Conservation (phyloP, 495 filamentous ascomycete genomes). For the Trichocladium uniseriatum region DNA sequence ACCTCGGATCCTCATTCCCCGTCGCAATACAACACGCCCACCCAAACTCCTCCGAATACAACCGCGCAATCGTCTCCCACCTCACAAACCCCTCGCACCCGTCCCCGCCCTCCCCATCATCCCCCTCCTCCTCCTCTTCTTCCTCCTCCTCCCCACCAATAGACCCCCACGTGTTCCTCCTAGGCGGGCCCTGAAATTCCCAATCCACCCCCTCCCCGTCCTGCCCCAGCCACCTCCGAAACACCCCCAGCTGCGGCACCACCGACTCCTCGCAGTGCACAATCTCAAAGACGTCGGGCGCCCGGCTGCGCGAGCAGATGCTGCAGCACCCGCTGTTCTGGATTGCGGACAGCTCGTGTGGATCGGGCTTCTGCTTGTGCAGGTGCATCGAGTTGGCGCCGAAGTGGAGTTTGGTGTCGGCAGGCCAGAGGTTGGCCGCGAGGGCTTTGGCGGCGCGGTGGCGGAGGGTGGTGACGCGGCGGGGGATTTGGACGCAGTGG, state of each 20-base stretch:
- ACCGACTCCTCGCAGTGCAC: not conserved
- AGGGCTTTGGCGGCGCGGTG: not conserved
- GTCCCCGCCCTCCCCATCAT: not conserved
- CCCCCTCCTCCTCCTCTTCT: too few species aligned
- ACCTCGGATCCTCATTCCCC: not conserved
- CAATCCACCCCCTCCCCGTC: not conserved
- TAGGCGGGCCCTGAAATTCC: too few species aligned
- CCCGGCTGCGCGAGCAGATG: not conserved
- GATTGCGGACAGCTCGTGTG: not conserved
- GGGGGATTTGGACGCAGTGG: not conserved
- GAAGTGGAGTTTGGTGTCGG: not conserved
- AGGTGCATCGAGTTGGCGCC: not conserved
- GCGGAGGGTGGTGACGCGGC: not conserved
- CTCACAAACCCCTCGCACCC: not conserved
- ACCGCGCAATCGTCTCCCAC: not conserved
- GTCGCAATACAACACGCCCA: not conserved
- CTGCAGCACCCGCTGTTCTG: not conserved
- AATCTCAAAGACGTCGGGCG: constrained; percentile 1
- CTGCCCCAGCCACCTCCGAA: not conserved
- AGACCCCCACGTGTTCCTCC: too few species aligned
- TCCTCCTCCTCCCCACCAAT: too few species aligned
- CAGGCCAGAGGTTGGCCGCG: not conserved
- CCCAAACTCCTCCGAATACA: not conserved
- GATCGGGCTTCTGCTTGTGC: not conserved
- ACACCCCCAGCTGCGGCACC: not conserved